Base-by-base conservation (phyloP, 1,284 basidiomycete species). In the Rhodofomes roseus region DNA sequence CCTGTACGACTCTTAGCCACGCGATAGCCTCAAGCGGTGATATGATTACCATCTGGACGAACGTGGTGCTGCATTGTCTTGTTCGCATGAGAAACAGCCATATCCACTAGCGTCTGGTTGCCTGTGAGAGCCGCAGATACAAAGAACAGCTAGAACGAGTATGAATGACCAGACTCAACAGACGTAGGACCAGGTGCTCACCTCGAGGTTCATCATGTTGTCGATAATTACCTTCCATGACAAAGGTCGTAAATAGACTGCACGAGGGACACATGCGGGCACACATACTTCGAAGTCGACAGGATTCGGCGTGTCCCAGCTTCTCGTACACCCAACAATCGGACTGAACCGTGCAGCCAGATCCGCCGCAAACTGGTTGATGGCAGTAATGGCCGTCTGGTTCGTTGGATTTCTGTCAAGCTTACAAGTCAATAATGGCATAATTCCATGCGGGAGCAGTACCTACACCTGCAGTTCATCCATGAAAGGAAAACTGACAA, bases 121-220 rank as follows among this genome's bases (percentile, higher is more conserved):
- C 81, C 79, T 0, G 84, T 87, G 20, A 89, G 71, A 16, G 73
- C 73, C 37, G 78, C 80, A 16, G 84, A 82, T 6, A 76, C 74
- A 69, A 85, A 86, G 12, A 89, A 73, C 12, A 88, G 76, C 72
- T 77, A 51, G 11, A 22, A 9, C 8, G 16, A 5, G 6, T 27
- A 8, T 48, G 12, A 48, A 18, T 16, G 5, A 4, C 25, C 2
- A 27, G 14, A 27, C 14, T 18, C 25, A 12, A 29, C 14, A 8
- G 5, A 23, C 20, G 9, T 27, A 18, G 12, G 46, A 14, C 16
- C 18, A 46, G 20, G 23, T 27, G n/a, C 65, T 36, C 55, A 77
- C 76, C 67, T 89, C 84, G 22, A 90, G 78, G 65, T 87, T 90
- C 84, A 90, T 88, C 86, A 90, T 87, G 67, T 88, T 89, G 73